phyloP scores from a whole-genome alignment of 768 basidiomycete species.

The Botryobasidium botryosum region DNA sequence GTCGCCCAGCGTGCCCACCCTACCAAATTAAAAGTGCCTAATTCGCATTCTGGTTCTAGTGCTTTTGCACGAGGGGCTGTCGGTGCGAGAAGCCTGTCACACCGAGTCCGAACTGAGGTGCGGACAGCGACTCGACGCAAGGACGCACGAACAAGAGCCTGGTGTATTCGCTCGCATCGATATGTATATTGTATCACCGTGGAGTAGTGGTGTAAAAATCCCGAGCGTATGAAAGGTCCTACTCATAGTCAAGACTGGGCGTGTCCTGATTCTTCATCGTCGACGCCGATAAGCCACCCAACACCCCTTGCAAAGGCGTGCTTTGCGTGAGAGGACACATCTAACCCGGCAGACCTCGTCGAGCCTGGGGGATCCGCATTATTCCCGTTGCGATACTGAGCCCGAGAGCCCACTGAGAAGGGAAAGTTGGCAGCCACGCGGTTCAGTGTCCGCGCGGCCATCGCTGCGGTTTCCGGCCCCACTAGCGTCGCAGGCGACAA shows the following conservation, averaged over 20 bases:
- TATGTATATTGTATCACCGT: too few relatives aligned
- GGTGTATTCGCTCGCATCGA: too few relatives aligned
- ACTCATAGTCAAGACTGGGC: not conserved
- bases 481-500: conserved; percentile 3
- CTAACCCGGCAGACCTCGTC: conserved; percentile 31
- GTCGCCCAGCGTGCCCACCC: too few relatives aligned
- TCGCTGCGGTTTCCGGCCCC: conserved; percentile 53
- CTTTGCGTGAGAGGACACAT: conserved; percentile 58
- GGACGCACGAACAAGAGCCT: too few relatives aligned
- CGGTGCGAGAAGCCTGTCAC: too few relatives aligned
- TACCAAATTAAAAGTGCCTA: too few relatives aligned
- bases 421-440: conserved; percentile 62
- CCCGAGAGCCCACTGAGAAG: conserved; percentile 29
- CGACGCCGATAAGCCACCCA: conserved; percentile 89
- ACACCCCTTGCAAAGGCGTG: conserved; percentile 77
- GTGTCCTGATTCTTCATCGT: conserved; percentile 22
- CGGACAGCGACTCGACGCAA: too few relatives aligned
- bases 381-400: conserved; percentile 25
- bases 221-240: not conserved
- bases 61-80: too few relatives aligned
- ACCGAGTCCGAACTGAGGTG: too few relatives aligned
- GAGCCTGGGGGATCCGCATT: conserved; percentile 19
- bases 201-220: too few relatives aligned
- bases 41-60: too few relatives aligned
- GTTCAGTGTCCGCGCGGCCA: conserved; percentile 65